phyloP scores from a whole-genome alignment of 2,329 filamentous ascomycete genomes.

The Tolypocladium ophioglossoides region DNA sequence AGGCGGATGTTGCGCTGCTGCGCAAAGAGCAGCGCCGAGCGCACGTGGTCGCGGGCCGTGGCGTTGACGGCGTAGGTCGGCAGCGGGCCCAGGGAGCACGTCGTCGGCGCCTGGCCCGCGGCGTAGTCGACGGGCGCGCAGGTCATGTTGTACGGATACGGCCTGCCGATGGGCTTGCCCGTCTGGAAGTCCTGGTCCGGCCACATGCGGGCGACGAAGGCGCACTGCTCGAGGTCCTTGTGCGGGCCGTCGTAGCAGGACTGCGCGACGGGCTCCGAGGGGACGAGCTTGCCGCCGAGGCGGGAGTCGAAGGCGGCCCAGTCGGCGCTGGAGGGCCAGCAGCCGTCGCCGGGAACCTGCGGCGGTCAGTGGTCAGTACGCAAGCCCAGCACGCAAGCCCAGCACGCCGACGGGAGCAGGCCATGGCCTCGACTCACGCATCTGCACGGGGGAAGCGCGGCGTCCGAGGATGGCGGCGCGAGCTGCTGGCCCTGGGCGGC shows the following conservation, averaged over 20 bases:
- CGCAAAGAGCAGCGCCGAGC: slow-evolving; percentile 32
- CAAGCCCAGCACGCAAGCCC: too few relatives aligned
- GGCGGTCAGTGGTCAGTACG: too few relatives aligned
- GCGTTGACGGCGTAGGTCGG: slow-evolving; percentile 15
- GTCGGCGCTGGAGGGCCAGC: slow-evolving; percentile 9
- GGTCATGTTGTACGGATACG: slow-evolving; percentile 17
- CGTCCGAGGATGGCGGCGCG: too few relatives aligned
- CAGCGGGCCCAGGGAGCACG: slow-evolving; percentile 11
- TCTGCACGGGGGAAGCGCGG: too few relatives aligned
- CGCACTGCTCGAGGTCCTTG: slow-evolving; percentile 10
- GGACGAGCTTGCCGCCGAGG: slow-evolving; percentile 12
- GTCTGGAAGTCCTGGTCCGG: slow-evolving; percentile 15
- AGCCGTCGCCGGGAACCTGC: slow-evolving; percentile 10
- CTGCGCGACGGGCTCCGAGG: slow-evolving; percentile 12
- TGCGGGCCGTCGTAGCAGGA: slow-evolving; percentile 13
- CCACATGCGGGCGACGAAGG: slow-evolving; percentile 12
- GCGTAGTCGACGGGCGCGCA: slow-evolving; percentile 14
- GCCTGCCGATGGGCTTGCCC: slow-evolving; percentile 12
- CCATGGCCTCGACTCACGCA: too few relatives aligned
- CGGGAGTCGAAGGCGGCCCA: slow-evolving; percentile 9
- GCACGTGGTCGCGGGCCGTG: slow-evolving; percentile 7
- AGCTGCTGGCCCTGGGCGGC: too few relatives aligned
- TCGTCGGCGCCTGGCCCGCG: slow-evolving; percentile 3
- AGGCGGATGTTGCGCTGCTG: slow-evolving; percentile 23
- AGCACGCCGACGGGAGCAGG: too few relatives aligned